Conservation (phyloP, 208 protist genomes). For the Leishmania mexicana region DNA sequence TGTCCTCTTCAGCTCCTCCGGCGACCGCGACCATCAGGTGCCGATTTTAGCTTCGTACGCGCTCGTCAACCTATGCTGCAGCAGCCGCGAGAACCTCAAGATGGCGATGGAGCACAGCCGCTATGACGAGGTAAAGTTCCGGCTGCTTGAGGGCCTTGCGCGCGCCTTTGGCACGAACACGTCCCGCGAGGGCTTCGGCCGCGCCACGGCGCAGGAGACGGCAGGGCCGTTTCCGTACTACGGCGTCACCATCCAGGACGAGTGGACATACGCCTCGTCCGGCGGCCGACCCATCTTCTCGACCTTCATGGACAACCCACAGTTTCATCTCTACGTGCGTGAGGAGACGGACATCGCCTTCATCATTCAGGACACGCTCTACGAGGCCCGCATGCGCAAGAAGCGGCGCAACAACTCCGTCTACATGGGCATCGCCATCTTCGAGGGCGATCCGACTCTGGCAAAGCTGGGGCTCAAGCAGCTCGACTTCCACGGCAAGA, state of each 20-base stretch:
- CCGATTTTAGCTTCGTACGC: constrained; percentile 91
- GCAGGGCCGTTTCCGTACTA: constrained; percentile 82
- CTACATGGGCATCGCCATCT: constrained; percentile 91
- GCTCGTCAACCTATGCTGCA: constrained; percentile 91
- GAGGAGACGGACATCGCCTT: constrained; percentile 79
- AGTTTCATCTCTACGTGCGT: constrained; percentile 84
- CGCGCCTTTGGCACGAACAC: constrained; percentile 87
- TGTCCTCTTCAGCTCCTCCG: constrained; percentile 83
- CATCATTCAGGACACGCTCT: constrained; percentile 89
- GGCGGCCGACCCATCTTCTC: constrained; percentile 89
- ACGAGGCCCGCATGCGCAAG: constrained; percentile 86
- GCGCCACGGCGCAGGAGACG: constrained; percentile 79
- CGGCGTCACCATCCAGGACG: constrained; percentile 85
- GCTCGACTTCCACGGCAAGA: constrained; percentile 89
- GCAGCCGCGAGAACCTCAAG: constrained; percentile 72
- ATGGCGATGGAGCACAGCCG: constrained; percentile 70
- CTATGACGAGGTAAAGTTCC: constrained; percentile 87
- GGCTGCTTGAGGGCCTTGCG: constrained; percentile 88
- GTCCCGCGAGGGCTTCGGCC: constrained; percentile 79
- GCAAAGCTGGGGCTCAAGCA: constrained; percentile 84
- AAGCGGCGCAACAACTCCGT: constrained; percentile 89
- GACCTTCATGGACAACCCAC: constrained; percentile 93
- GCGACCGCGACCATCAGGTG: constrained; percentile 88
- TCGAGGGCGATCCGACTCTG: constrained; percentile 79
- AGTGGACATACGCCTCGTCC: constrained; percentile 75